Percentiles rank a stretch among this genome's conserved stretches.
Conservation (phyloP, 495 filamentous ascomycete species). For the Neurospora sp. region DNA sequence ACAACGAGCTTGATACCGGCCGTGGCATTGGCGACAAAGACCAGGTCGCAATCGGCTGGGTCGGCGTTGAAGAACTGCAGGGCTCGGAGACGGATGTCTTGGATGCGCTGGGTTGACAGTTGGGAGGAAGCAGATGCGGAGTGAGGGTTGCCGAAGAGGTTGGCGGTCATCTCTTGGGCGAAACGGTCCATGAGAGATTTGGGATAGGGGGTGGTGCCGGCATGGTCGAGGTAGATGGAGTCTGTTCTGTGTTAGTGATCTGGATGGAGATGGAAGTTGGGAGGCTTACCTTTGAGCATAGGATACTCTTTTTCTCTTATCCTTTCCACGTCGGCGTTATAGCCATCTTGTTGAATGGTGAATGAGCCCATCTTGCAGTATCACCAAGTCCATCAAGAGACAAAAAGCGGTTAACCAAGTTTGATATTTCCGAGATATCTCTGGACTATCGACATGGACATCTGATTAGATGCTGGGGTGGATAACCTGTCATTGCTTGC, state of each 20-base stretch:
- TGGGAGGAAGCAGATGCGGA: conserved; percentile 77
- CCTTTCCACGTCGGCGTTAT: conserved; percentile 56
- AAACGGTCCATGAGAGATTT: conserved; percentile 76
- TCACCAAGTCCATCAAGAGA: background rate
- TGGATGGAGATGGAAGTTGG: background rate
- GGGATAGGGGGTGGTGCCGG: conserved; percentile 72
- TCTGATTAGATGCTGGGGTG: background rate
- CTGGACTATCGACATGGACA: background rate
- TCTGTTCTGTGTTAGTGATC: conserved; percentile 33
- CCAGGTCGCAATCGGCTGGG: conserved; percentile 72
- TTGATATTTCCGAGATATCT: background rate
- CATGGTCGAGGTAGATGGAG: conserved; percentile 84
- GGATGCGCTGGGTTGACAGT: conserved; percentile 59
- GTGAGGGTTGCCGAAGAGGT: conserved; percentile 86
- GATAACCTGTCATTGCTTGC: background rate
- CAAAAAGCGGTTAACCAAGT: background rate
- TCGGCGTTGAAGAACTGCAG: conserved; percentile 78
- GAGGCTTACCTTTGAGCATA: conserved; percentile 60
- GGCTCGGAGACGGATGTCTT: conserved; percentile 61
- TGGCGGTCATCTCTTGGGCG: conserved; percentile 60
- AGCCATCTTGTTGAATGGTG: conserved; percentile 19
- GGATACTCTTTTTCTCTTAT: conserved; percentile 72
- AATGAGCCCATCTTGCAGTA: conserved; percentile 1
- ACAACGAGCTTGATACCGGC: conserved; percentile 80
- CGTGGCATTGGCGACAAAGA: conserved; percentile 89